These are phyloP conservation scores for Solanum bukasovii DNA, from an alignment of 257 asterid genomes.

Conservation along the genomic window DNA sequence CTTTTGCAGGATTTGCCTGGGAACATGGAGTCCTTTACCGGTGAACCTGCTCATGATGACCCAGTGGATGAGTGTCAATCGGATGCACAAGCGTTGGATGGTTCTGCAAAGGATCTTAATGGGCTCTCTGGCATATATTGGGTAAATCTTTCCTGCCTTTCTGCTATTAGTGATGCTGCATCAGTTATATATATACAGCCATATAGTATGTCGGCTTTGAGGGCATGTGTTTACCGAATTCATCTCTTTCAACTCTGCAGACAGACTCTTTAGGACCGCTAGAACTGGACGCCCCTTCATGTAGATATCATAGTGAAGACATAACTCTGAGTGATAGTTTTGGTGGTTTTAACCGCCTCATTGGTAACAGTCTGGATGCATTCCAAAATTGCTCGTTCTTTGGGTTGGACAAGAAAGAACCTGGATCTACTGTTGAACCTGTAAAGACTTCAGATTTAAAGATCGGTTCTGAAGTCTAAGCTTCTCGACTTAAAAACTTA, in stretches of 20 bases:
- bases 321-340: slow-evolving; percentile 84
- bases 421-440: slow-evolving; percentile 42
- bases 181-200: not conserved
- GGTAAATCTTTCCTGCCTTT: slow-evolving; percentile 37
- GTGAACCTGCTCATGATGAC: slow-evolving; percentile 21
- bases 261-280: slow-evolving; percentile 91
- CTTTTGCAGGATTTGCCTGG: slow-evolving; percentile 41
- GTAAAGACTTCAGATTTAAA: slow-evolving; percentile 33
- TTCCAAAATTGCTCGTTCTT: slow-evolving; percentile 84
- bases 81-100: slow-evolving; percentile 28
- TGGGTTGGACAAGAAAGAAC: slow-evolving; percentile 67
- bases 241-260: slow-evolving; percentile 34
- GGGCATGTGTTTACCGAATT: slow-evolving; percentile 4
- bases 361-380: slow-evolving; percentile 85
- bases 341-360: slow-evolving; percentile 76
- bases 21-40: slow-evolving; percentile 21
- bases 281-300: slow-evolving; percentile 78
- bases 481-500: not conserved
- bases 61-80: slow-evolving; percentile 24
- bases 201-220: not conserved
- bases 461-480: slow-evolving; percentile 43
- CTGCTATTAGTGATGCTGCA: not conserved
- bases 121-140: slow-evolving; percentile 74
- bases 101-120: slow-evolving; percentile 39
- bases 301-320: slow-evolving; percentile 74